Base-by-base conservation (phyloP, 2,329 filamentous ascomycete genomes). In the Fusarium sp. region DNA sequence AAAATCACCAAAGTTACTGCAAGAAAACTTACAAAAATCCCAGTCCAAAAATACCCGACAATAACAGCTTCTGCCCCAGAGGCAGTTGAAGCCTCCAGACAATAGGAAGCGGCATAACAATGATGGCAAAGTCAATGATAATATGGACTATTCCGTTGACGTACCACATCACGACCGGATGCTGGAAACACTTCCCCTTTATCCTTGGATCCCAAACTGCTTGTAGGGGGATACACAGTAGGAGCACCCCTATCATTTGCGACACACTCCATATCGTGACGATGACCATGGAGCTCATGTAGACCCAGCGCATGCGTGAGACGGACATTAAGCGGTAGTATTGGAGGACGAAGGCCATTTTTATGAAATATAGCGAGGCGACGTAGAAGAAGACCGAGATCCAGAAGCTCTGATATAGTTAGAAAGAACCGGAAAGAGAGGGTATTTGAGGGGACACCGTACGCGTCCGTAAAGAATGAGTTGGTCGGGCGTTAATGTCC, bases 271-370 rank as follows among this genome's bases (percentile, higher is more conserved):
- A 74, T 0, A 70, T 24, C 24, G 1, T 0, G 22, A 12, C 22
- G 2, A 73, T 22, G 1, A 52, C 9, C 5, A 74, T 60, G 4
- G 51, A 25, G 0, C 8, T 22, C 0, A 65, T 15, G 7, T 60
- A 60, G 4, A 67, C 10, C n/a, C 58, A 40, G 12, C 72, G 53
- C 52, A 71, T 55, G 1, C 52, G 62, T 0, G 72, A 73, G 2
- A 71, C 34, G 0, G 57, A 54, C 59, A 74, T 65, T 2, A 74
- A 52, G 16, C 72, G 72, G 10, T 65, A 69, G 9, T 71, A 74
- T 3, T 74, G 70, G 0, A 74, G 10, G 1, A 74, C 13, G 4
- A 74, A 67, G 8, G 67, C 47, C 59, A 74, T 22, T 15, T 74
- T 74, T 29, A n/a, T 34, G 1, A 45, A 47, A 40, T 41, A 54